phyloP scores from a whole-genome alignment of 176 grass and related monocot genomes.

The Guadua angustifolia region DNA sequence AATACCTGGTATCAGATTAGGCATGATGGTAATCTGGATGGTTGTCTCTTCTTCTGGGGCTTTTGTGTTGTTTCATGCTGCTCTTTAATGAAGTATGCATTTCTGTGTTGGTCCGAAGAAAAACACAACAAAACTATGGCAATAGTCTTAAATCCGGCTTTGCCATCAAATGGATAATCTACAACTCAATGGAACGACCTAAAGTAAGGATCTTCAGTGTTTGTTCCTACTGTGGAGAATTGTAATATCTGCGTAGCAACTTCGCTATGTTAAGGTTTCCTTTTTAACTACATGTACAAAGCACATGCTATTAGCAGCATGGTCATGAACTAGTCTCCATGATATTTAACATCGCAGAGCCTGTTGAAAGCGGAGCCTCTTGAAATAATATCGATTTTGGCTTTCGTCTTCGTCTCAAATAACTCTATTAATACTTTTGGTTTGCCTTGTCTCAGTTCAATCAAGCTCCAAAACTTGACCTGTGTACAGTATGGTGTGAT shows the following conservation, averaged over 20 bases:
- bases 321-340: not conserved
- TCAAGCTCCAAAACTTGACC: not conserved
- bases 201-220: constrained; percentile 11
- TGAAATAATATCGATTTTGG: not conserved
- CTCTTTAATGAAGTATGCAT: not conserved
- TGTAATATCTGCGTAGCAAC: not conserved
- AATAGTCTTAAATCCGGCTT: not conserved
- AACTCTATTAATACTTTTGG: constrained; percentile 1
- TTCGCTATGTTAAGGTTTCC: not conserved
- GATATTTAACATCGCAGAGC: not conserved
- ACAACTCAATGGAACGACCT: not conserved
- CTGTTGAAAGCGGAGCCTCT: not conserved
- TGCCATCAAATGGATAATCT: not conserved
- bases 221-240: not conserved
- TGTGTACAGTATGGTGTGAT: not conserved
- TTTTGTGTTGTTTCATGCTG: constrained; percentile 13
- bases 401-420: constrained; percentile 12
- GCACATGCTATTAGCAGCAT: not conserved
- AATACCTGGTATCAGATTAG: constrained; percentile 22
- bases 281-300: not conserved
- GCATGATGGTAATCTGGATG: not conserved
- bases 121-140: not conserved
- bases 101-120: not conserved
- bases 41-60: not conserved
- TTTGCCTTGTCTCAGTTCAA: constrained; percentile 18